phyloP scores from a whole-genome alignment of 306 rosid genomes.

The Quercus wislizeni region DNA sequence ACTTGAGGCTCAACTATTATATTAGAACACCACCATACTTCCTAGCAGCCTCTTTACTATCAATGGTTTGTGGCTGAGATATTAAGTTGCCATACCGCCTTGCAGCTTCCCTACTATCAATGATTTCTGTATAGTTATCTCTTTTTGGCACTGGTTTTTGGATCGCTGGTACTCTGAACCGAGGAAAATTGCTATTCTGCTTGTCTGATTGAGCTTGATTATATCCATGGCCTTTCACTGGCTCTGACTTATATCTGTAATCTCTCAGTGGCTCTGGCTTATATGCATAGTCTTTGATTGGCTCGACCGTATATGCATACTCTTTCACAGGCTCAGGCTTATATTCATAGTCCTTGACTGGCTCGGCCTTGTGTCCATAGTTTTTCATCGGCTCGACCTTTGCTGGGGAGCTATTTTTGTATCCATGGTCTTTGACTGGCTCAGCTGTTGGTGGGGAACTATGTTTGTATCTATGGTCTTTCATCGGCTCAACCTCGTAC shows the following conservation, averaged over 20 bases:
- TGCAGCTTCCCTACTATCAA: slow-evolving; percentile 22
- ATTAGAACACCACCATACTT: background rate
- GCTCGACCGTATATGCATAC: too few relatives aligned
- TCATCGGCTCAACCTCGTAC: background rate
- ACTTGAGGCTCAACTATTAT: background rate
- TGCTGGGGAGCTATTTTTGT: background rate
- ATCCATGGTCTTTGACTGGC: background rate
- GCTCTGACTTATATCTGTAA: too few relatives aligned
- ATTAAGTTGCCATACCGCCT: slow-evolving; percentile 16
- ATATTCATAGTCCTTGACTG: slow-evolving; percentile 1
- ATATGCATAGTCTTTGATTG: too few relatives aligned
- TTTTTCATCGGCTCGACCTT: background rate
- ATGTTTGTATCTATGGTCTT: background rate
- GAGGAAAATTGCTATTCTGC: background rate
- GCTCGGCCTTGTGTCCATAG: background rate
- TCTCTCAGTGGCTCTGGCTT: too few relatives aligned
- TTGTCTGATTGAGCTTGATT: too few relatives aligned
- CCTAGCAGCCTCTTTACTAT: slow-evolving; percentile 7
- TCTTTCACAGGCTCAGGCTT: slow-evolving; percentile 12
- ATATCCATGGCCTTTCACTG: too few relatives aligned
- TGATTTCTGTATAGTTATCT: slow-evolving; percentile 1
- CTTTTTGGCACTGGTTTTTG: background rate
- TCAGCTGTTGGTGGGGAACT: background rate
- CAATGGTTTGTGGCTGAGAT: background rate
- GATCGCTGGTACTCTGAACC: background rate